Evolutionary conservation across 2,329 filamentous ascomycete species (phyloP).

Genomic region (Fonsecaea monophora): DNA sequence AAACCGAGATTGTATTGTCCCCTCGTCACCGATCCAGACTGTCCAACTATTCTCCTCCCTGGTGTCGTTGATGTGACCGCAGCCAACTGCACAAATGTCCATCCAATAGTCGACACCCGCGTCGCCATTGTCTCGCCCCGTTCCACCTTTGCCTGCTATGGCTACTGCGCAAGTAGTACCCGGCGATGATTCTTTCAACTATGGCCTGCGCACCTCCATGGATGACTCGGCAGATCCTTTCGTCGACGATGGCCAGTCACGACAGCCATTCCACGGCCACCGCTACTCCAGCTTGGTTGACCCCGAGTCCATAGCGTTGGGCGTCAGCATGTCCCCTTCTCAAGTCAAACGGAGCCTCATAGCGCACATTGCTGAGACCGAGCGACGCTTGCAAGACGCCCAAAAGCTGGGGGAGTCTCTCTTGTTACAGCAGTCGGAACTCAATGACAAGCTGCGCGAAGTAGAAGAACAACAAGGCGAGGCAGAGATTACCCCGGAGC

Average conservation of each 20-base stretch:
- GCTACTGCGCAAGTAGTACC: constrained; percentile 30
- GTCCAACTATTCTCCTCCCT: background rate
- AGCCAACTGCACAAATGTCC: constrained; percentile 11
- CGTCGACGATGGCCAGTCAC: constrained; percentile 43
- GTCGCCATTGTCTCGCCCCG: constrained; percentile 11
- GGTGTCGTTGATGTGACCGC: constrained; percentile 23
- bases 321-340: constrained; percentile 76
- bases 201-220: constrained; percentile 29
- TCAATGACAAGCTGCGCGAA: constrained; percentile 81
- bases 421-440: constrained; percentile 82
- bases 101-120: constrained; percentile 10
- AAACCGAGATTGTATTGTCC: constrained; percentile 7
- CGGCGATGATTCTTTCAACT: constrained; percentile 25
- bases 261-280: constrained; percentile 56
- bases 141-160: constrained; percentile 22
- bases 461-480: constrained; percentile 79
- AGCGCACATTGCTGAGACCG: constrained; percentile 90
- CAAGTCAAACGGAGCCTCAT: constrained; percentile 89
- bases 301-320: constrained; percentile 76
- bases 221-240: constrained; percentile 49
- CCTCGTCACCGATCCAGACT: background rate
- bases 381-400: constrained; percentile 87
- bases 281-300: constrained; percentile 81
- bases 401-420: constrained; percentile 87
- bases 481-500: constrained; percentile 78